Conservation (phyloP, 352 stramenopile species). For the Globisporangium paroecandrum region DNA sequence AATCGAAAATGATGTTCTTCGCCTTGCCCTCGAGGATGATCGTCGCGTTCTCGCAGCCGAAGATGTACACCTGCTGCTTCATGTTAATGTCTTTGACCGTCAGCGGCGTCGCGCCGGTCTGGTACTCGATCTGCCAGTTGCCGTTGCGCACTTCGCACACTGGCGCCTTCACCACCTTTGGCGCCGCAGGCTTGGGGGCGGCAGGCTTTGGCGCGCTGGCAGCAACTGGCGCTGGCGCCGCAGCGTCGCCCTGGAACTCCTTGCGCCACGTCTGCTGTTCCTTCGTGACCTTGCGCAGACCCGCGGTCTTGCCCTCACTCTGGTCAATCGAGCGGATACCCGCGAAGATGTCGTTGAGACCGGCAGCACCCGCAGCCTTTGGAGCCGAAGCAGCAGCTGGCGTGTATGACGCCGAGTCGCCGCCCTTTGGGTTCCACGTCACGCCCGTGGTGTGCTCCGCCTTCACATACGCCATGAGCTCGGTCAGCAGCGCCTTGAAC, state of each 20-base stretch:
- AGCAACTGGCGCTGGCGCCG: conserved; percentile 17
- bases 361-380: conserved; percentile 42
- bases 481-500: conserved; percentile 90
- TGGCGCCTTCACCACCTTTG: conserved; percentile 45
- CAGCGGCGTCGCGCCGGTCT: conserved; percentile 82
- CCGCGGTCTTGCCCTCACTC: conserved; percentile 90
- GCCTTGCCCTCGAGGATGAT: conserved; percentile 97
- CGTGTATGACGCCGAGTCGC: conserved; percentile 50
- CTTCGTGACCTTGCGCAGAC: conserved; percentile 95
- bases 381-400: conserved; percentile 29
- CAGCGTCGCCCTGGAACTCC: conserved; percentile 85
- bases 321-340: conserved; percentile 87
- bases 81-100: conserved; percentile 90
- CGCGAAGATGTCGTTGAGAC: conserved; percentile 82
- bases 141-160: conserved; percentile 89
- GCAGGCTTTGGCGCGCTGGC: conserved; percentile 19
- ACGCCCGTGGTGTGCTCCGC: conserved; percentile 94
- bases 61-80: conserved; percentile 97
- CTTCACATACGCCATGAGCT: conserved; percentile 94
- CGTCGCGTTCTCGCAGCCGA: conserved; percentile 91
- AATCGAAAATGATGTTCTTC: conserved; percentile 96
- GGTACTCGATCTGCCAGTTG: conserved; percentile 98
- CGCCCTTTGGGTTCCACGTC: conserved; percentile 89
- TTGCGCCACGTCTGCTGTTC: conserved; percentile 97
- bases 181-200: conserved; percentile 24